Base-by-base conservation (phyloP, 768 basidiomycete species). In the Porpolomopsis calyptriformis region DNA sequence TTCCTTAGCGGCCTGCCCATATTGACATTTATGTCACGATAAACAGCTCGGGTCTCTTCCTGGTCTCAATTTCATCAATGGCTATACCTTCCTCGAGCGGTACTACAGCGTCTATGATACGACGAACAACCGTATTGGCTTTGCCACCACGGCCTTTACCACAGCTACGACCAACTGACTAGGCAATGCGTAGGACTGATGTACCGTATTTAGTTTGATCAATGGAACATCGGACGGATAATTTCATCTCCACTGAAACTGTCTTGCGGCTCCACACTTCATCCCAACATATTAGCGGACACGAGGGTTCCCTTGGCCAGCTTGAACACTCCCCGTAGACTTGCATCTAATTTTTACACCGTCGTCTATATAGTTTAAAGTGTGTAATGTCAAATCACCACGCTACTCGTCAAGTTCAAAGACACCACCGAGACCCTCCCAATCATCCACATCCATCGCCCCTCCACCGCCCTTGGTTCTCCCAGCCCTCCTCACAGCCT, bases 391-490 rank as follows among this genome's bases (percentile, higher is more conserved):
- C n/a, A n/a, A n/a, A n/a, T n/a, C n/a, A n/a, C n/a, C n/a, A n/a
- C n/a, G n/a, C n/a, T 14, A 31, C 29, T 31, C 14, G 29, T 31
- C 29, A 7, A 31, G 7, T 31, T 7, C 29, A 14, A 14, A 7
- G 7, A 31, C 14, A 7, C 14, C 29, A 31, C 37, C 38, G 10
- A 8, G 24, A 9, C 35, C 33, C n/a, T 45, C 44, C 8, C 68
- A 68, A 36, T 64, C 63, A 51, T 75, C 75, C 4, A 75, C 58
- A 31, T 74, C 71, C 73, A 75, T 75, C 37, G 64, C 64, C 9
- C 58, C 56, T 29, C 42, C 51, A 6, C 41, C 54, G 4, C 38
- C 52, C 38, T 37, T 34, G 14, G 49, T 41, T 41, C 43, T 43
- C 29, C 11, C 54, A 41, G 54, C 60, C 19, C 62, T 61, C 27